A percentile compares a stretch with the other conserved stretches of the same genome.
Conservation (phyloP, 1,139 yeast species). For the Spathaspora sp. region DNA sequence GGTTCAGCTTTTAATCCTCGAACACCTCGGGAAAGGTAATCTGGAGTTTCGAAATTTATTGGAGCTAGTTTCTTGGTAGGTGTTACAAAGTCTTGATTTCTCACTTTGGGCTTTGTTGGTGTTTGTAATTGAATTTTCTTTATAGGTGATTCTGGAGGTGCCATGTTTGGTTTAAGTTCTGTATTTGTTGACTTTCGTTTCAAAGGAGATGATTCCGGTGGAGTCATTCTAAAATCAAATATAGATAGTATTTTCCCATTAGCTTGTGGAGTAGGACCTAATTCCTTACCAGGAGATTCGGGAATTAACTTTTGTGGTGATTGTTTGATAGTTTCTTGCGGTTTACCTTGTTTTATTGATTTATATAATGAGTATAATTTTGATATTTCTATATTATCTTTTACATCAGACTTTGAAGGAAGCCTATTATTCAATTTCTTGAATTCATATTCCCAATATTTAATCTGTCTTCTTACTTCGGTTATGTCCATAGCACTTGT, state of each 20-base stretch:
- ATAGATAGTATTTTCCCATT: slow-evolving; percentile 68
- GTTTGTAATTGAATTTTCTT: slow-evolving; percentile 5
- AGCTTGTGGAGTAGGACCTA: slow-evolving; percentile 79
- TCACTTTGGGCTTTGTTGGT: slow-evolving; percentile 3
- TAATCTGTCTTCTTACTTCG: slow-evolving; percentile 46
- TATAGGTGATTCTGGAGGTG: slow-evolving; percentile 6
- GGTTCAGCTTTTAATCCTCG: not conserved
- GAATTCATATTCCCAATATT: slow-evolving; percentile 63
- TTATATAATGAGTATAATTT: slow-evolving; percentile 30
- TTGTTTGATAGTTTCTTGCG: slow-evolving; percentile 1
- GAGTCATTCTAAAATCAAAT: slow-evolving; percentile 52
- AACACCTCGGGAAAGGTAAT: slow-evolving; percentile 24
- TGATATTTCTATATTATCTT: slow-evolving; percentile 40
- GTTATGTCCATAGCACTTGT: slow-evolving; percentile 8
- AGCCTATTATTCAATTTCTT: slow-evolving; percentile 37
- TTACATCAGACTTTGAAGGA: slow-evolving; percentile 58
- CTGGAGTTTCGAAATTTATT: slow-evolving; percentile 30
- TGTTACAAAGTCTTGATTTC: not conserved
- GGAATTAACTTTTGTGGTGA: slow-evolving; percentile 10
- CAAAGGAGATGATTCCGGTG: slow-evolving; percentile 48
- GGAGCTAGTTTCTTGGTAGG: slow-evolving; percentile 9
- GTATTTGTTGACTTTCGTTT: slow-evolving; percentile 14
- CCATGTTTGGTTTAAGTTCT: not conserved
- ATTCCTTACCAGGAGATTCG: slow-evolving; percentile 24
- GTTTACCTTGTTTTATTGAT: slow-evolving; percentile 10